Base-by-base conservation (phyloP, 1,284 basidiomycete genomes). In the Moniliophthora roreri region DNA sequence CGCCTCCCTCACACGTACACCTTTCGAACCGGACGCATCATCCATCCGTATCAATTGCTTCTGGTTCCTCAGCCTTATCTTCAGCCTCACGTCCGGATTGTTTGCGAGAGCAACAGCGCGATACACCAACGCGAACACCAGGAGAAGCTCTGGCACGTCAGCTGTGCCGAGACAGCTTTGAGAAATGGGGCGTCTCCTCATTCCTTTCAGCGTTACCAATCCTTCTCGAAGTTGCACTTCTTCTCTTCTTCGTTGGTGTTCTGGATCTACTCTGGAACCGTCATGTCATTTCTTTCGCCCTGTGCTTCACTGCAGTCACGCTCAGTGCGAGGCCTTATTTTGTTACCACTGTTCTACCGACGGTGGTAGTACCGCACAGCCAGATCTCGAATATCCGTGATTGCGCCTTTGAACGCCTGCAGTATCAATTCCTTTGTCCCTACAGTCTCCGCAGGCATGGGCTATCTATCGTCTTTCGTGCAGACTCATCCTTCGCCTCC, bases 21-120 rank as follows among this genome's bases (percentile, higher is more conserved):
- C 15, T n/a, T 38, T 39, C 11, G 24, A 28, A 2, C 52, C 45
- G 11, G 3, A 4, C 16, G 1, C 36, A 13, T 49, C 48, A 1
- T 9, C 16, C 9, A 13, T 49, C 11, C 34, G 34, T 16, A 23
- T 35, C 28, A 52, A 52, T 34, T 36, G 21, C 13, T 52, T 52
- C 21, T 52, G 51, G 51, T 21, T 35, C 35, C 54, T 56, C 38
- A 56, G 54, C 20, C 51, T 56, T 6, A 40, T 38, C 11, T 28
- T 56, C 15, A 26, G 44, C 4, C 41, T 56, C 11, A 34, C 46
- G 20, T 24, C 50, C 2, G 54, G 45, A 8, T 39, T 52, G 7
- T 16, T 52, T 18, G 45, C 44, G 54, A 6, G 55, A 48, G 28
- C 39, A 50, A 44, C 24, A 39, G 13, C 46, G 52, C 11, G 46